Conservation (phyloP, 768 basidiomycete genomes). For the Termitomyces sp. region DNA sequence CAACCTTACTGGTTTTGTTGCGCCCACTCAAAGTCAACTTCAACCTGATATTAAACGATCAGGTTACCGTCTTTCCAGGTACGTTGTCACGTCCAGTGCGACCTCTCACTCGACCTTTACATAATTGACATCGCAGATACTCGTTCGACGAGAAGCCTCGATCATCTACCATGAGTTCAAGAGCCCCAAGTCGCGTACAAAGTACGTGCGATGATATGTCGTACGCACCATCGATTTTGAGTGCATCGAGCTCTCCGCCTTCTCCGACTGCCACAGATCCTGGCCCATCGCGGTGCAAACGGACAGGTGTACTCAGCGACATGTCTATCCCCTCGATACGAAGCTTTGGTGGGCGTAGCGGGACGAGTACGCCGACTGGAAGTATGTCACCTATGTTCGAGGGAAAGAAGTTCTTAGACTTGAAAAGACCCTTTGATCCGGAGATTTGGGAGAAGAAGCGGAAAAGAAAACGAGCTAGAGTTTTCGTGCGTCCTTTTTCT, state of each 20-base stretch:
- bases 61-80: constrained; percentile 66
- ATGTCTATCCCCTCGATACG: constrained; percentile 11
- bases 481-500: constrained; percentile 50
- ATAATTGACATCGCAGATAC: constrained; percentile 16
- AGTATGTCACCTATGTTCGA: constrained; percentile 25
- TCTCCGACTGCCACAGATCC: constrained; percentile 11
- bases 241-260: constrained; percentile 4
- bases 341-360: constrained; percentile 16
- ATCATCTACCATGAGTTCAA: not conserved
- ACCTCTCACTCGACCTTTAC: not conserved
- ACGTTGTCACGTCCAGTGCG: not conserved
- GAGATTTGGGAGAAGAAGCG: constrained; percentile 36
- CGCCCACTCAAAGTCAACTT: constrained; percentile 42
- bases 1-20: constrained; percentile 55
- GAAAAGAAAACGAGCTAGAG: constrained; percentile 68
- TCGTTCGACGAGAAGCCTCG: constrained; percentile 16
- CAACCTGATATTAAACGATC: constrained; percentile 55
- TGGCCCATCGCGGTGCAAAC: not conserved
- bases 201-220: constrained; percentile 4
- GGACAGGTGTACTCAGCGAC: constrained; percentile 27
- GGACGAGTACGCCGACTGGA: constrained; percentile 18
- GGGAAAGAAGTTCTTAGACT: constrained; percentile 14
- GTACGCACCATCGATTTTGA: not conserved
- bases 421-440: constrained; percentile 10
- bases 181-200: not conserved